Percentiles rank a stretch among this genome's conserved stretches.
These are phyloP conservation scores for Boeremia exigua DNA, from an alignment of 2,329 filamentous ascomycete species.

Conservation along the genomic window DNA sequence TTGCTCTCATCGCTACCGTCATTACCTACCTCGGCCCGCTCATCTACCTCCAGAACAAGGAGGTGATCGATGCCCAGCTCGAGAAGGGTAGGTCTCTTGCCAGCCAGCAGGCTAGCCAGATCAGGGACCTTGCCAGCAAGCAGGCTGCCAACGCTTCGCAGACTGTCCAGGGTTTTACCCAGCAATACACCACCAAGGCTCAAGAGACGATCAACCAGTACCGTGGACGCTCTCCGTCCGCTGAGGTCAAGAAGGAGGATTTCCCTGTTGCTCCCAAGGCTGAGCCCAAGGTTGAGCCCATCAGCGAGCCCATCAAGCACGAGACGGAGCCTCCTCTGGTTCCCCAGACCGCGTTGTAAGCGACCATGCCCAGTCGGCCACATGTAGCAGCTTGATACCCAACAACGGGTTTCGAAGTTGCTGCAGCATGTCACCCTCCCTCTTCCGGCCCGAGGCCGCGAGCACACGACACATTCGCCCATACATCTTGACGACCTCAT, in stretches of 20 bases:
- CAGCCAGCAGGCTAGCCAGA: constrained; percentile 64
- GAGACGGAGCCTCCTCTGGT: constrained; percentile 26
- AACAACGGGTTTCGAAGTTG: not conserved
- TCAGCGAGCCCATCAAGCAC: constrained; percentile 20
- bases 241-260: constrained; percentile 45
- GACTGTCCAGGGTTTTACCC: constrained; percentile 64
- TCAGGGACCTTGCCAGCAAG: constrained; percentile 65
- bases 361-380: not conserved
- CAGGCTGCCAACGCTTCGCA: constrained; percentile 65
- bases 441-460: not conserved
- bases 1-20: constrained; percentile 63
- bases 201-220: constrained; percentile 56
- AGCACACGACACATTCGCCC: constrained; percentile 13
- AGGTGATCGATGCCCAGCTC: constrained; percentile 67
- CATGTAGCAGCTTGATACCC: not conserved
- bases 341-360: constrained; percentile 39
- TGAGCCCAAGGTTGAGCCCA: constrained; percentile 24
- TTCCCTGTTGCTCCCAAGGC: constrained; percentile 39
- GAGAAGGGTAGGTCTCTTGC: constrained; percentile 61
- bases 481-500: constrained; percentile 29
- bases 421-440: not conserved
- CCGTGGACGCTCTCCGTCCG: constrained; percentile 46
- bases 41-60: constrained; percentile 69
- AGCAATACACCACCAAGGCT: constrained; percentile 66
- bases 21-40: constrained; percentile 66